phyloP scores from a whole-genome alignment of 768 basidiomycete species.

The Podaxis carcinomalis region DNA sequence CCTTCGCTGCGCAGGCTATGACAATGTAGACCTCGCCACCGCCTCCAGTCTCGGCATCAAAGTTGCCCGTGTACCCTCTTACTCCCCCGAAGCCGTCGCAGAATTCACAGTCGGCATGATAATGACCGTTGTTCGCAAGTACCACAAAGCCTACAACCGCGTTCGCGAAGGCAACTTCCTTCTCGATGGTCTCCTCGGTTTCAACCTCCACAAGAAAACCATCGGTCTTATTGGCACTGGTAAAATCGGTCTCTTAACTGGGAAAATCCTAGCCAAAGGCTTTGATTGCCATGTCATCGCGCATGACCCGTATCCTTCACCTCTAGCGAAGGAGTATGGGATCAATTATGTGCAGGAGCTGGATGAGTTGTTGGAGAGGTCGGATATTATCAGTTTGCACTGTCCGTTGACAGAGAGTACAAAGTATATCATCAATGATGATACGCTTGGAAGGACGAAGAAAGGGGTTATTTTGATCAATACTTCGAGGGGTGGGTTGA shows the following conservation, averaged over 20 bases:
- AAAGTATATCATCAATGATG: slow-evolving; percentile 38
- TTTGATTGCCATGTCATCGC: slow-evolving; percentile 36
- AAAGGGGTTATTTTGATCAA: slow-evolving; percentile 38
- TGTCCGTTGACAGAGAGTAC: slow-evolving; percentile 34
- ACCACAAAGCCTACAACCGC: slow-evolving; percentile 42
- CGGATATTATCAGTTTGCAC: slow-evolving; percentile 40
- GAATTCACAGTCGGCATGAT: slow-evolving; percentile 45
- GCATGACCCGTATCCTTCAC: slow-evolving; percentile 34
- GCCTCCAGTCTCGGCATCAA: slow-evolving; percentile 28
- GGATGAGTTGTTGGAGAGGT: slow-evolving; percentile 29
- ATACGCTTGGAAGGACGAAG: slow-evolving; percentile 33
- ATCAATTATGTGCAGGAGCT: slow-evolving; percentile 32
- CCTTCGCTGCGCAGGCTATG: slow-evolving; percentile 38
- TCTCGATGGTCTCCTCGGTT: slow-evolving; percentile 37
- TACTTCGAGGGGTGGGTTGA: slow-evolving; percentile 38
- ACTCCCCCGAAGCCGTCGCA: slow-evolving; percentile 40
- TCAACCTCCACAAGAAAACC: slow-evolving; percentile 37
- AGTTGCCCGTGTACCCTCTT: slow-evolving; percentile 37
- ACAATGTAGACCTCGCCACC: slow-evolving; percentile 35
- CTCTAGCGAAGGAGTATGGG: slow-evolving; percentile 29
- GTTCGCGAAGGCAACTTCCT: slow-evolving; percentile 44
- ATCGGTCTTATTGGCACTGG: slow-evolving; percentile 42
- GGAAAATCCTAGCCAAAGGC: slow-evolving; percentile 35
- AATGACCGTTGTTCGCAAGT: slow-evolving; percentile 40
- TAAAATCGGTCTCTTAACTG: slow-evolving; percentile 38